Evolutionary conservation across 306 rosid genomes (phyloP), one percentile per base, ranked within the genome.

Genomic region (Quillaja saponaria): DNA sequence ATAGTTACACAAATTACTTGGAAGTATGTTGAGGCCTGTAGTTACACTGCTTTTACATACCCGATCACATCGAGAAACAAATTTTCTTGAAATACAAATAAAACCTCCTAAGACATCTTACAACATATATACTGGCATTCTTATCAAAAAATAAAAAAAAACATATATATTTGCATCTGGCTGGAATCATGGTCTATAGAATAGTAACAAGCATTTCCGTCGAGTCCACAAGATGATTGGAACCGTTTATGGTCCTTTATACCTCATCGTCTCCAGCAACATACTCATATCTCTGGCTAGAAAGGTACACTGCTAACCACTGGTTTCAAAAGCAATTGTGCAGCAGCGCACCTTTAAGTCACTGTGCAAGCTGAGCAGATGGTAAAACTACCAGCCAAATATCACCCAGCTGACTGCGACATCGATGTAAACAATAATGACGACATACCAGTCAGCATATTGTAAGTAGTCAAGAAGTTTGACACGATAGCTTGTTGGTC

Each of bases 401-500:
- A 57, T 45, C 47, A 40, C 66, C 66, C 53, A 63, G 8, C 65
- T 75, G 56, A 61, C 71, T 71, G 69, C 37, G 62, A 10, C 17
- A 42, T 41, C 66, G 16, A 68, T 46, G 33, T 49, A 16, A 61
- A 66, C 35, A 9, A 52, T 51, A 44, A 46, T 45, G 50, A 16
- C 13, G 17, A 38, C 79, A 63, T 51, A 76, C 79, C 68, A 74
- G 62, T 71, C 64, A 69, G 80, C 69, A 71, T 75, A 56, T 70
- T 67, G 67, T 68, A 65, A 61, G 58, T 52, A 58, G 67, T 68
- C 42, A 78, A 6, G 73, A 64, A 10, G 67, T 73, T 90, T 85
- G 78, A 63, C 82, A 82, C 17, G 95, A 76, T 63, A 82, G 69
- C n/a, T n/a, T n/a, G n/a, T n/a, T n/a, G n/a, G n/a, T n/a, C n/a